Evolutionary conservation across 768 basidiomycete genomes (phyloP), one percentile per base, ranked within the genome.

Genomic region (Wakefieldia striispora): DNA sequence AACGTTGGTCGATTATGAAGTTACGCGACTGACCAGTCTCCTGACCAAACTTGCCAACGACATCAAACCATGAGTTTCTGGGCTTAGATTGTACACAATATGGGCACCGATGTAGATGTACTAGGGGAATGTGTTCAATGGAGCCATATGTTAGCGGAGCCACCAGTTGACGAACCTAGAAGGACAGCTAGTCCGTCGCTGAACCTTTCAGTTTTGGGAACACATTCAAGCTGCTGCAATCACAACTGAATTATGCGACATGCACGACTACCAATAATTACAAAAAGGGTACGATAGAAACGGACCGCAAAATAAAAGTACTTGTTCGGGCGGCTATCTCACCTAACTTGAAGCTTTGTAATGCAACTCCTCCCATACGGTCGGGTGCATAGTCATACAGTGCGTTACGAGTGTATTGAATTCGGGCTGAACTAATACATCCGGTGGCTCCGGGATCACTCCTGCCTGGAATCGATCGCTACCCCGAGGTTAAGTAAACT

Each of bases 1-100:
- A 12, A 82, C 79, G 0, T 64, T 84, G 54, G 84, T 84, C 2
- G 61, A 79, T 51, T 66, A 78, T 54, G 90, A 93, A 64, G 77
- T 78, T 11, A 63, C 66, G 11, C 77, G 87, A 42, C 69, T 91
- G 54, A 68, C 71, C 20, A 62, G 59, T 6, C 72, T 86, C 46
- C 65, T 92, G n/a, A 70, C 77, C 45, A 71, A 72, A 43, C 74
- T 88, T 45, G 73, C 81, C 19, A 60, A 73, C 20, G 20, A 52
- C 17, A 59, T 58, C n/a, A 37, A 60, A 11, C 50, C 57, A 37
- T 65, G 47, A 54, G 33, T 14, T 16, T 33, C 33, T 29, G 29
- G 12, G 29, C 29, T 11, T 33, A 16, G 14, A 33, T 16, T 33
- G 14, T 33, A 16, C 14, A 33, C 13, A 9, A 7, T 33, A 33